Conservation (phyloP, 768 basidiomycete genomes). For the Lanmaoa rubissima region DNA sequence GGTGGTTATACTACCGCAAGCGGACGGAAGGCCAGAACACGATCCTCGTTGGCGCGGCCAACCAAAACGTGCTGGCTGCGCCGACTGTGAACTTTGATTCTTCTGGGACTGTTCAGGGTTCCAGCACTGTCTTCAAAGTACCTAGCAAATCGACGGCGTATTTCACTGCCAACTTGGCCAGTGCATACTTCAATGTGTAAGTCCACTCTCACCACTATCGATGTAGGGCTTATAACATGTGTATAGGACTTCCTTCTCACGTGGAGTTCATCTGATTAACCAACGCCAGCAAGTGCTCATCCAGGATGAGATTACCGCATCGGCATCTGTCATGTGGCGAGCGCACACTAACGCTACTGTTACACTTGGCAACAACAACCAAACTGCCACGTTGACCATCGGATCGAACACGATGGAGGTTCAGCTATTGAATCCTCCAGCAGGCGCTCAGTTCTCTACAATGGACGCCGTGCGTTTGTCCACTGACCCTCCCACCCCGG, state of each 20-base stretch:
- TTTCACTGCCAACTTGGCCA: conserved; percentile 74
- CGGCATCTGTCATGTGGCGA: conserved; percentile 73
- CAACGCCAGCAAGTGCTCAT: conserved; percentile 82
- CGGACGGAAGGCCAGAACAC: conserved; percentile 98
- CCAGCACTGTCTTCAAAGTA: conserved; percentile 73
- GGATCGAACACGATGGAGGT: conserved; percentile 67
- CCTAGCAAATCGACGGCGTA: conserved; percentile 72
- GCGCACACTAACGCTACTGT: conserved; percentile 95
- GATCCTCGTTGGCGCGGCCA: conserved; percentile 66
- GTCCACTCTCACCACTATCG: conserved; percentile 26
- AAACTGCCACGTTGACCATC: conserved; percentile 72
- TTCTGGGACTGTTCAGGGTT: conserved; percentile 69
- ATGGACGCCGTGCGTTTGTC: conserved; percentile 52
- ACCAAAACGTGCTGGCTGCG: conserved; percentile 75
- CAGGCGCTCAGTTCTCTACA: conserved; percentile 63
- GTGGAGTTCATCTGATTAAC: conserved; percentile 85
- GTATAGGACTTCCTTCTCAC: conserved; percentile 64
- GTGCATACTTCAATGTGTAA: conserved; percentile 74
- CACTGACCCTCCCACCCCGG: conserved; percentile 63
- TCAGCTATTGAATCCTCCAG: conserved; percentile 61
- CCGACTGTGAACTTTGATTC: conserved; percentile 56
- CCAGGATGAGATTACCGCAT: conserved; percentile 83
- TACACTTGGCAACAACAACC: conserved; percentile 49
- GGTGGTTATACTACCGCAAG: conserved; percentile 96
- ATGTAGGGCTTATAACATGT: conserved; percentile 15